Evolutionary conservation across 192 early-diverging fungal genomes (phyloP), one percentile per base, ranked within the genome.

Genomic region (Coemansia javaensis): DNA sequence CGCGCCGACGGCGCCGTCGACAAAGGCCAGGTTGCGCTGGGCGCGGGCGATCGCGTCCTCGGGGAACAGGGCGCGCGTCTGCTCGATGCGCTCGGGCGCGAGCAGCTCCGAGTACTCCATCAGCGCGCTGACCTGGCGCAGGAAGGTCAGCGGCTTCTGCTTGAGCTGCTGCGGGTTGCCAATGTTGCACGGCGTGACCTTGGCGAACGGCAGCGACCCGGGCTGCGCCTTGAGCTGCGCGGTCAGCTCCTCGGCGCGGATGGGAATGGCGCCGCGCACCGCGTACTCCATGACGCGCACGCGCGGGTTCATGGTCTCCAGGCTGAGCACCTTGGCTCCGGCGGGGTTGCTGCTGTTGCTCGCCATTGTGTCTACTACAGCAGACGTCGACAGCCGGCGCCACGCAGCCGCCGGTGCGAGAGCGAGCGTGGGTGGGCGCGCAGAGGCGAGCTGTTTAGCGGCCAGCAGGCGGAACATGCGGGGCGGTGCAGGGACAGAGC

Each of bases 141-240:
- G 86, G 49, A 99, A 99, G 14, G 94, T 96, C 63, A 97, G 89
- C 16, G 94, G 94, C 59, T 84, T 81, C 76, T 95, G 90, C 30
- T 60, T 67, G 13, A 94, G 80, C 74, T 90, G 89, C 75, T 94
- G 91, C 41, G 91, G 91, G 67, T 94, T 94, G 54, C 91, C 91
- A 57, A 94, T 94, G 56, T 94, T 94, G 75, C 88, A 89, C 51
- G 76, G 77, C 21, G 81, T 81, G 61, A 94, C 77, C 20, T 71
- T 56, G 28, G 67, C 66, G 62, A 92, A 94, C 7, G 84, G 82
- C 28, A 87, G 77, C n/a, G 55, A 63, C 18, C 48, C 52, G 3
- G 75, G 67, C 20, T 67, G 33, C 18, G 45, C 51, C 21, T 62
- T 53, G 22, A 83, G 63, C 55, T 81, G 63, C 21, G 67, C 72